Conservation (phyloP, 2,329 filamentous ascomycete genomes). For the Beauveria varroae region DNA sequence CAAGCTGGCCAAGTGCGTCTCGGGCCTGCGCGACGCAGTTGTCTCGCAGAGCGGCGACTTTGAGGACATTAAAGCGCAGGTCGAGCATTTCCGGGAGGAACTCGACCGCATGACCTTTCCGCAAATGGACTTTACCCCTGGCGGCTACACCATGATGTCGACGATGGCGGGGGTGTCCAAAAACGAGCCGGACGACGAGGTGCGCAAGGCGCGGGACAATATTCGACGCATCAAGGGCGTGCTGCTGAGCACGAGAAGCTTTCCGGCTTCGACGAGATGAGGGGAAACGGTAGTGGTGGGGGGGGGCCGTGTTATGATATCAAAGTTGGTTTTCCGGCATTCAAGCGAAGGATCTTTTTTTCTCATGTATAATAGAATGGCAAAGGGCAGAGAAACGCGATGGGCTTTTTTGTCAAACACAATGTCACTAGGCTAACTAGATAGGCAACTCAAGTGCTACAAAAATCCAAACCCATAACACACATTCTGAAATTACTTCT, state of each 20-base stretch:
- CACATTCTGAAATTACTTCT: slow-evolving; percentile 9
- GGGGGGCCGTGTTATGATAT: not conserved
- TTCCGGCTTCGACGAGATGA: slow-evolving; percentile 43
- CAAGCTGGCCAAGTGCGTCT: slow-evolving; percentile 34
- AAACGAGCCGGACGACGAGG: slow-evolving; percentile 59
- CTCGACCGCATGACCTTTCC: slow-evolving; percentile 53
- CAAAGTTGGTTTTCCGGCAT: not conserved
- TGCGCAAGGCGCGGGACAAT: slow-evolving; percentile 63
- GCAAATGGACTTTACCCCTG: slow-evolving; percentile 24
- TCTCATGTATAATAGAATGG: not conserved
- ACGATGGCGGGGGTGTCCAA: slow-evolving; percentile 24
- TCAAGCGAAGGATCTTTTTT: not conserved
- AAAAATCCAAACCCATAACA: not conserved
- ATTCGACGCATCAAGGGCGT: slow-evolving; percentile 76
- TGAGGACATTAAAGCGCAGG: slow-evolving; percentile 42
- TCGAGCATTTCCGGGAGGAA: slow-evolving; percentile 57
- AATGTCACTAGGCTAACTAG: not conserved
- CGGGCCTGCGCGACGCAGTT: slow-evolving; percentile 35
- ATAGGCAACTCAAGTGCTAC: not conserved
- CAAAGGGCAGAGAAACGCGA: not conserved
- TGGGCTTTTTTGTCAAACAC: too few species aligned
- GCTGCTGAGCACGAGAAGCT: slow-evolving; percentile 65
- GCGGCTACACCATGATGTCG: slow-evolving; percentile 33
- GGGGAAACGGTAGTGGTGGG: not conserved
- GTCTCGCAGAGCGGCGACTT: slow-evolving; percentile 38